phyloP scores from a whole-genome alignment of 164 flowering plant genomes.

The Aristolochia fimbriata region DNA sequence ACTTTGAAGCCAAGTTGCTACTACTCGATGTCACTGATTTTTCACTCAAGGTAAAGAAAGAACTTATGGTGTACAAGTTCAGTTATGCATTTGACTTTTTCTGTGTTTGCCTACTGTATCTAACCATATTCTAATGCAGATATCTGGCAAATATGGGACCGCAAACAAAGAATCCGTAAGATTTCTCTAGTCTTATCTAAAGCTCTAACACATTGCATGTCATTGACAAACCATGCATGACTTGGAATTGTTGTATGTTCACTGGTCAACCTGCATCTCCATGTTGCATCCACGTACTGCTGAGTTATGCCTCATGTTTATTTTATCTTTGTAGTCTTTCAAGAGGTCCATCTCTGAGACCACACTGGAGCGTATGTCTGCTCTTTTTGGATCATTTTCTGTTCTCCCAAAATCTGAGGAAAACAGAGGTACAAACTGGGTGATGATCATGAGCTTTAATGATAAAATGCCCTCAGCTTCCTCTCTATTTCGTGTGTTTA shows the following conservation, averaged over 20 bases:
- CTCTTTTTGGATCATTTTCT: slow-evolving; percentile 66
- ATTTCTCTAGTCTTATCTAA: slow-evolving; percentile 2
- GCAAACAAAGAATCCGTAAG: slow-evolving; percentile 59
- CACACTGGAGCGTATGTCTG: slow-evolving; percentile 64
- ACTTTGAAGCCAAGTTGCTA: slow-evolving; percentile 81
- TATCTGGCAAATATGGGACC: slow-evolving; percentile 76
- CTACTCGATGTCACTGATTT: slow-evolving; percentile 82
- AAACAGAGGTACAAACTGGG: slow-evolving; percentile 31
- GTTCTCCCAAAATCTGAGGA: slow-evolving; percentile 47
- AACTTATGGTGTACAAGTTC: neutral
- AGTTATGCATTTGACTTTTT: neutral
- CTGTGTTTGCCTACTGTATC: neutral
- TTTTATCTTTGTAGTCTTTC: slow-evolving; percentile 38
- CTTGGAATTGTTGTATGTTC: neutral
- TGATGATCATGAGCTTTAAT: neutral
- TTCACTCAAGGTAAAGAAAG: slow-evolving; percentile 60
- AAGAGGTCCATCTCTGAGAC: slow-evolving; percentile 74
- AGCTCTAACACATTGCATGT: neutral
- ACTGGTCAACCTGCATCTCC: slow-evolving; percentile 1
- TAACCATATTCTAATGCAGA: slow-evolving; percentile 31
- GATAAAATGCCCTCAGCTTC: neutral
- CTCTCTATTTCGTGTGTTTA: neutral
- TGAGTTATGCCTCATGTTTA: neutral
- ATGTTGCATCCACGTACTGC: neutral
- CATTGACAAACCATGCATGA: neutral